phyloP scores from a whole-genome alignment of 257 asterid genomes.

The Sherardia arvensis region DNA sequence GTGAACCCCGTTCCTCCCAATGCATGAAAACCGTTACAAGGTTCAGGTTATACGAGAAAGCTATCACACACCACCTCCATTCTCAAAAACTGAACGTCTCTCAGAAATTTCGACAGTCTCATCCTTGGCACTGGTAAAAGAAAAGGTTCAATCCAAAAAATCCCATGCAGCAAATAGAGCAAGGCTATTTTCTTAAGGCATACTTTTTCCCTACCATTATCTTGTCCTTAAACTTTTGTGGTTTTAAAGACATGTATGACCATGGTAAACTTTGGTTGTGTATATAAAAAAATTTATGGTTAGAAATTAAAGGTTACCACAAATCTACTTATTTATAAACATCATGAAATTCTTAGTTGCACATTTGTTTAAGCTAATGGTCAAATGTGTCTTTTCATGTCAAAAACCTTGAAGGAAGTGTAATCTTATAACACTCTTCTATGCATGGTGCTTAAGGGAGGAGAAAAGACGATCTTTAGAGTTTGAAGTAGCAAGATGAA shows the following conservation, averaged over 20 bases:
- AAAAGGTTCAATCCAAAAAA: background rate
- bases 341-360: too few species aligned
- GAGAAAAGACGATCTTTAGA: background rate
- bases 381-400: background rate
- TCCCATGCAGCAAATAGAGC: too few species aligned
- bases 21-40: background rate
- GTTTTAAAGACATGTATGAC: background rate
- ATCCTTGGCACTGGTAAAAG: slow-evolving; percentile 45
- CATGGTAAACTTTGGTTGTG: background rate
- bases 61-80: slow-evolving; percentile 19
- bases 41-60: background rate
- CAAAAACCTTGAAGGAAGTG: background rate
- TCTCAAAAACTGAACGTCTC: slow-evolving; percentile 40
- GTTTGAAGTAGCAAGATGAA: background rate
- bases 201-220: background rate
- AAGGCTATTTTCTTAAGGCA: background rate
- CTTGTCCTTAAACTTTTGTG: background rate
- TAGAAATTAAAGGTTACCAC: too few species aligned
- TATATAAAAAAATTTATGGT: too few species aligned
- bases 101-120: slow-evolving; percentile 52
- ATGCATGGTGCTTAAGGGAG: background rate
- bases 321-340: too few species aligned
- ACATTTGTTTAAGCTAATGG: background rate
- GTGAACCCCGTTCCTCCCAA: background rate
- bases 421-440: too few species aligned